A percentile compares a stretch with the other conserved stretches of the same genome.
Conservation (phyloP, 129 eudicot genomes). For the Lonicera japonica region DNA sequence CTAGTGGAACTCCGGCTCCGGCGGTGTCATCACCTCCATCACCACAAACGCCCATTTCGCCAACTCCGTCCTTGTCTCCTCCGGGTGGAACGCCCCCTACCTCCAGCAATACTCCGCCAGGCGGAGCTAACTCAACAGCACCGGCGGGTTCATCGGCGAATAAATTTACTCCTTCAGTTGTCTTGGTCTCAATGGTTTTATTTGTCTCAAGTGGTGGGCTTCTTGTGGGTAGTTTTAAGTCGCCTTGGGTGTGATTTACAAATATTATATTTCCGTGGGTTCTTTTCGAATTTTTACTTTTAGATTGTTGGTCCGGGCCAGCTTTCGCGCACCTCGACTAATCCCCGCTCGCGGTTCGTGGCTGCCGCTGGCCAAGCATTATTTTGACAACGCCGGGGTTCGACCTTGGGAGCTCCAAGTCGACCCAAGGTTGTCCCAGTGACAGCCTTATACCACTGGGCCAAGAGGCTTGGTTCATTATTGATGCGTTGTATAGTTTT, state of each 20-base stretch:
- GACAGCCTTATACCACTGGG: too few species aligned
- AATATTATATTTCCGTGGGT: background rate
- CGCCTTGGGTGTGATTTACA: background rate
- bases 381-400: too few species aligned
- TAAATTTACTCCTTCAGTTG: constrained; percentile 8
- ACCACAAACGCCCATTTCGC: constrained; percentile 3
- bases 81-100: background rate
- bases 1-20: background rate
- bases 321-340: too few species aligned
- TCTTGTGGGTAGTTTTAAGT: background rate
- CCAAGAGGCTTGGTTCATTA: too few species aligned
- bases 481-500: too few species aligned
- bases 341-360: too few species aligned
- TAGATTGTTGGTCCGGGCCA: too few species aligned
- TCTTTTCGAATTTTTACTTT: too few species aligned
- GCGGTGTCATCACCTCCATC: constrained; percentile 11
- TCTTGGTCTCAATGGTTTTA: constrained; percentile 9
- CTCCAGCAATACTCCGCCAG: constrained; percentile 3
- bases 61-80: constrained; percentile 5
- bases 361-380: too few species aligned
- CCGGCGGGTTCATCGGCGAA: constrained; percentile 17
- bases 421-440: too few species aligned
- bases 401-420: too few species aligned
- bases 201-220: constrained; percentile 6
- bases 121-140: constrained; percentile 5